A percentile compares a stretch with the other conserved stretches of the same genome.
These are phyloP conservation scores for Balansia obtecta DNA, from an alignment of 2,329 filamentous ascomycete species.

Conservation along the genomic window DNA sequence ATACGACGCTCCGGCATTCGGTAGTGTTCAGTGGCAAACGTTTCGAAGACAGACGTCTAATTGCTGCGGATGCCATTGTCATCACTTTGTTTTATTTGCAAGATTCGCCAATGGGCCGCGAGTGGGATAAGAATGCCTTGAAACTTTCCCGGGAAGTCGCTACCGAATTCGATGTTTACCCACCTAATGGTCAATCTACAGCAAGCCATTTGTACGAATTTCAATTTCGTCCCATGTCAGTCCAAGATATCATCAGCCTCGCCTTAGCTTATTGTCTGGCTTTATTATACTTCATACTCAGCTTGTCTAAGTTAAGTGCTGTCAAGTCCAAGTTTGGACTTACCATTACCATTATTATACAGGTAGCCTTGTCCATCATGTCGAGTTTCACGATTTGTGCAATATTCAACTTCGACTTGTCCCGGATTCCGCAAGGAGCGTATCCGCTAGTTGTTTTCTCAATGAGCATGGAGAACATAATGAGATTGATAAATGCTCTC, in stretches of 20 bases:
- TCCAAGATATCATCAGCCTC: constrained; percentile 51
- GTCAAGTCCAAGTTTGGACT: constrained; percentile 66
- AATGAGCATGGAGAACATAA: constrained; percentile 69
- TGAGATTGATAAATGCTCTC: constrained; percentile 66
- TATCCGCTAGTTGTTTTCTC: constrained; percentile 68
- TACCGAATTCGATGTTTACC: constrained; percentile 53
- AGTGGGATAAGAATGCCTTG: constrained; percentile 51
- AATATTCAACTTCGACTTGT: constrained; percentile 61
- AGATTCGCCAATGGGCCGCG: constrained; percentile 48
- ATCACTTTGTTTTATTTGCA: constrained; percentile 61
- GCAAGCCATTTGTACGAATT: constrained; percentile 62
- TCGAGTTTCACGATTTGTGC: constrained; percentile 73
- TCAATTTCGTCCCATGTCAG: constrained; percentile 61
- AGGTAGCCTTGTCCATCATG: constrained; percentile 60
- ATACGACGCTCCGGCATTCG: constrained; percentile 62
- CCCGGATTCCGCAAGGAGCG: constrained; percentile 58
- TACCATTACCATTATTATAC: constrained; percentile 55
- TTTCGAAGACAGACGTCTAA: constrained; percentile 53
- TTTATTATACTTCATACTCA: constrained; percentile 51
- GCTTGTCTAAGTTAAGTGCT: constrained; percentile 56
- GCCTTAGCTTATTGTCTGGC: constrained; percentile 53
- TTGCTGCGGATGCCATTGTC: constrained; percentile 66
- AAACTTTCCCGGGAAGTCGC: constrained; percentile 35
- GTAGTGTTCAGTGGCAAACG: constrained; percentile 75
- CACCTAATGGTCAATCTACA: constrained; percentile 39